Base-by-base conservation (phyloP, 2,329 filamentous ascomycete genomes). In the Talaromyces funiculosus region DNA sequence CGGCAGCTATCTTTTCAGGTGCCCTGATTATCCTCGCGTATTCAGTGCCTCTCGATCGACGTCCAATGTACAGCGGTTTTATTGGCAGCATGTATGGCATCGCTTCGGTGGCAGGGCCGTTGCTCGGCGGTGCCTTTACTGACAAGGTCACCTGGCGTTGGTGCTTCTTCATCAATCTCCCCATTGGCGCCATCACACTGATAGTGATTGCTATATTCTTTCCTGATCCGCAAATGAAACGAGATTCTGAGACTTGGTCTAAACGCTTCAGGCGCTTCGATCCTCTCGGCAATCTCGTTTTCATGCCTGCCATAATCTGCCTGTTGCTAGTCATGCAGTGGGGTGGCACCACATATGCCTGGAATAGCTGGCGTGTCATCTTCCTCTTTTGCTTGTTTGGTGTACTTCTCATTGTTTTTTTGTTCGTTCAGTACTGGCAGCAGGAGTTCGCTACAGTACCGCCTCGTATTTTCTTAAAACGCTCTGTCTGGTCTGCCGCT, bases 371-470 rank as follows among this genome's bases (percentile, higher is more conserved):
- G 29, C 75, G 73, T 16, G 74, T 82, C 56, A 78, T 82, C 53
- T 74, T 75, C 0, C 72, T 83, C 12, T 77, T 84, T 24, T 73
- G 80, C 1, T 71, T 83, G 3, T 81, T 81, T 61, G 76, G 77
- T n/a, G 74, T 82, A 5, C 71, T 82, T 7, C 75, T 77, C 1
- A 73, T 77, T 3, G 72, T 75, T 3, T 78, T 80, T 57, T 55
- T 73, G 20, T 61, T 56, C 1, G 64, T 77, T 58, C 73, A 80
- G 60, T 55, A 55, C 26, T 33, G 58, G 38, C 24, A 60, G n/a
- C 38, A 54, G 22, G 77, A 80, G 3, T 67, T 67, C 5, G 79
- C 78, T 2, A 71, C 79, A 4, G 71, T 82, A 3, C 78, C 78
- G 4, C 77, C 76, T 0, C 71, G 75, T 1, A 69, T 82, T 59